phyloP scores from a whole-genome alignment of 1,284 basidiomycete genomes.

The Trametes pubescens region DNA sequence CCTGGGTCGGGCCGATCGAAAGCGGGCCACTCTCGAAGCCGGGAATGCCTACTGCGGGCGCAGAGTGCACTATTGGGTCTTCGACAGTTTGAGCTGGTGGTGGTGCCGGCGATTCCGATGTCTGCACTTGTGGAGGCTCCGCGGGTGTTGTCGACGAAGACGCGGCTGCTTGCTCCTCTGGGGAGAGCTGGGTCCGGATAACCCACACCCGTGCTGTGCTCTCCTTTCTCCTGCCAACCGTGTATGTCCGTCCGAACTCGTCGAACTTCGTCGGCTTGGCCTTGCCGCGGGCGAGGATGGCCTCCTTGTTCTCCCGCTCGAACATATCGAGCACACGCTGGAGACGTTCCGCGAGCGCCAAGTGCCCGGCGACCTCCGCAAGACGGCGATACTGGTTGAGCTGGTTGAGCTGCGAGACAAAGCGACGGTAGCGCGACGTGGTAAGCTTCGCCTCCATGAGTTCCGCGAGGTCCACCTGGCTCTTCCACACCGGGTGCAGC shows the following conservation, averaged over 20 bases:
- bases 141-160: conserved; percentile 3
- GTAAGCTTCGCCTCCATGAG: conserved; percentile 71
- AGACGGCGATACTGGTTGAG: conserved; percentile 79
- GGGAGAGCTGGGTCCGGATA: conserved; percentile 68
- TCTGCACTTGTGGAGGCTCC: neutral
- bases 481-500: conserved; percentile 74
- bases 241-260: conserved; percentile 81
- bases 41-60: conserved; percentile 15
- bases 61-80: conserved; percentile 27
- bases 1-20: conserved; percentile 24
- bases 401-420: conserved; percentile 73
- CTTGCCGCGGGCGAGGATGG: conserved; percentile 59
- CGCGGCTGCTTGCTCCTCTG: conserved; percentile 17
- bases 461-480: conserved; percentile 62
- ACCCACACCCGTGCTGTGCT: conserved; percentile 93
- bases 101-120: conserved; percentile 6
- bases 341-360: conserved; percentile 64
- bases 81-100: neutral
- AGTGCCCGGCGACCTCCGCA: conserved; percentile 68
- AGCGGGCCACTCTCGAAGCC: conserved; percentile 27
- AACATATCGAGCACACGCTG: conserved; percentile 67
- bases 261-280: conserved; percentile 72
- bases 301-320: conserved; percentile 67
- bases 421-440: conserved; percentile 75
- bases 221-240: conserved; percentile 86